These are phyloP conservation scores for Apophysomyces variabilis DNA, from an alignment of 371 early-diverging fungal genomes.

Conservation along the genomic window DNA sequence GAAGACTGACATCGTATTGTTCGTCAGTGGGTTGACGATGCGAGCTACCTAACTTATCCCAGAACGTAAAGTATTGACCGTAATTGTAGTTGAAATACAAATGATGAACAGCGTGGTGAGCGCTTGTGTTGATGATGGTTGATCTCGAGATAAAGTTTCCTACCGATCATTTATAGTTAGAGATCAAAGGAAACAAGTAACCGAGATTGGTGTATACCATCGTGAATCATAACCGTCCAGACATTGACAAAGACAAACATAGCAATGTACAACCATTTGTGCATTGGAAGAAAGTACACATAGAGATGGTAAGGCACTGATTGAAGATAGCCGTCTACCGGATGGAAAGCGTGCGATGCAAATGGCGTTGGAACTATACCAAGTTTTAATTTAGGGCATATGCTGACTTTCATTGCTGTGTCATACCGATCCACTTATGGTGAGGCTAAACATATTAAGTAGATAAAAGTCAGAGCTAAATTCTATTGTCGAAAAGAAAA, in stretches of 20 bases:
- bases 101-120: slow-evolving; percentile 96
- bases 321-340: slow-evolving; percentile 92
- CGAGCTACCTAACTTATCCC: slow-evolving; percentile 78
- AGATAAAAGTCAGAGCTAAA: slow-evolving; percentile 10
- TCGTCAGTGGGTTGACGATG: slow-evolving; percentile 75
- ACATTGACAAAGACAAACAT: slow-evolving; percentile 90
- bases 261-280: slow-evolving; percentile 82
- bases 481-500: slow-evolving; percentile 1
- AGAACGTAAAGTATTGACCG: slow-evolving; percentile 94
- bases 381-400: background rate
- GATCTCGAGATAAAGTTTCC: slow-evolving; percentile 67
- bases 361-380: slow-evolving; percentile 93
- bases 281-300: slow-evolving; percentile 88
- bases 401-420: background rate
- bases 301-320: slow-evolving; percentile 94
- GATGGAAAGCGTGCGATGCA: slow-evolving; percentile 96
- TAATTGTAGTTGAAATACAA: slow-evolving; percentile 98
- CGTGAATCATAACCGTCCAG: slow-evolving; percentile 98
- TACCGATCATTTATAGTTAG: slow-evolving; percentile 16
- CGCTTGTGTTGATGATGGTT: slow-evolving; percentile 79
- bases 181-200: background rate
- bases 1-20: slow-evolving; percentile 63
- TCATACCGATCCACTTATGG: slow-evolving; percentile 58
- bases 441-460: slow-evolving; percentile 40
- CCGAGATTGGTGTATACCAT: slow-evolving; percentile 62